Evolutionary conservation across 306 rosid genomes (phyloP).

Genomic region (Trichosanthes cucumerina): DNA sequence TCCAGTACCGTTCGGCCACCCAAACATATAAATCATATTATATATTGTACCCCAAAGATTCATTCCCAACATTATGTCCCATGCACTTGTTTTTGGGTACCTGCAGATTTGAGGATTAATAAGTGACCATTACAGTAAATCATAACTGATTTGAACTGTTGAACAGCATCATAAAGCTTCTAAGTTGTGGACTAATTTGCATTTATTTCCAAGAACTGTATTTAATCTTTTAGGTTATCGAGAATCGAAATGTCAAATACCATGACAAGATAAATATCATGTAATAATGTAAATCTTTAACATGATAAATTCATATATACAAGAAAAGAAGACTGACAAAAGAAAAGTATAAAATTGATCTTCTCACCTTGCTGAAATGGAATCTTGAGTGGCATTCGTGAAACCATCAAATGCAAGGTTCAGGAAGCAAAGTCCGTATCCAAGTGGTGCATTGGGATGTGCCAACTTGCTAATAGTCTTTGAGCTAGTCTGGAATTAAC

Average conservation of each 20-base stretch:
- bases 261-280: not conserved
- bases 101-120: slow-evolving; percentile 29
- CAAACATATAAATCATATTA: slow-evolving; percentile 82
- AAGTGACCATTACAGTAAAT: not conserved
- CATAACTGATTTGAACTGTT: not conserved
- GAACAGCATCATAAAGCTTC: not conserved
- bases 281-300: not conserved
- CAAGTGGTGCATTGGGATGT: slow-evolving; percentile 92
- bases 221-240: not conserved
- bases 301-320: not conserved
- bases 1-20: slow-evolving; percentile 72
- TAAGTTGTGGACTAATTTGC: not conserved
- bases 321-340: not conserved
- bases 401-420: slow-evolving; percentile 98
- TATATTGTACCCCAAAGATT: slow-evolving; percentile 96
- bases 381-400: slow-evolving; percentile 99
- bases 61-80: slow-evolving; percentile 98
- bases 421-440: slow-evolving; percentile 84
- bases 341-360: not conserved
- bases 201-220: not conserved
- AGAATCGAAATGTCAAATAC: not conserved
- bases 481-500: slow-evolving; percentile 73
- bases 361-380: slow-evolving; percentile 59
- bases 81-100: slow-evolving; percentile 90
- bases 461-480: slow-evolving; percentile 87